Evolutionary conservation across 73 alveolate genomes (phyloP).

Genomic region (Blepharisma japonicum): DNA sequence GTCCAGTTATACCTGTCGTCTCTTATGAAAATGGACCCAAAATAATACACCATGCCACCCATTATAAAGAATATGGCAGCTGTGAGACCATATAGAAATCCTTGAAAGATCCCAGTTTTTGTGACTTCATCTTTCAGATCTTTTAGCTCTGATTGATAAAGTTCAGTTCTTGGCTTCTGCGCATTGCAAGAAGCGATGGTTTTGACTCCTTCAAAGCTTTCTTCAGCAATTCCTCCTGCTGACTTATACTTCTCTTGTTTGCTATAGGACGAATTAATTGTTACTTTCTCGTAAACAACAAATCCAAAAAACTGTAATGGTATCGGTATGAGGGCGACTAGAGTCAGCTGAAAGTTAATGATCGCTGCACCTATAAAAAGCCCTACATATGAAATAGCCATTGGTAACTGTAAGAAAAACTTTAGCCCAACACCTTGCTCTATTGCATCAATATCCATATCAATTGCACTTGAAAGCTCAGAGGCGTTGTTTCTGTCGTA

Average conservation of each 20-base stretch:
- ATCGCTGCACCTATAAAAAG: conserved; percentile 45
- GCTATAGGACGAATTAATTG: conserved; percentile 32
- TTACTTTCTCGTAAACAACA: background rate
- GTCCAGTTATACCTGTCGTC: too few species aligned
- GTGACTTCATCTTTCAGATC: too few species aligned
- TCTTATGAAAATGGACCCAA: too few species aligned
- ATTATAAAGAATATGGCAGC: too few species aligned
- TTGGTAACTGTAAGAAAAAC: conserved; percentile 39
- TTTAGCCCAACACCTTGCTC: conserved; percentile 66
- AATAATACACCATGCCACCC: too few species aligned
- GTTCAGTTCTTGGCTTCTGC: conserved; percentile 14
- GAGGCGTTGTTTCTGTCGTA: background rate
- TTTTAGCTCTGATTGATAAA: too few species aligned
- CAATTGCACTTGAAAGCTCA: background rate
- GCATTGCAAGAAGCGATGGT: conserved; percentile 51
- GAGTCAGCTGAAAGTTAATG: conserved; percentile 48
- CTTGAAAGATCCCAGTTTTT: too few species aligned
- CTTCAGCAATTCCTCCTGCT: conserved; percentile 61
- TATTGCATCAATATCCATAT: background rate
- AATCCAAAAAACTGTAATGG: conserved; percentile 37
- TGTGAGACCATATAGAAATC: too few species aligned
- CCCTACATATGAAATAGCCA: conserved; percentile 38
- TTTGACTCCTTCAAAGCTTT: conserved; percentile 60
- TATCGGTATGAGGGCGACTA: conserved; percentile 34
- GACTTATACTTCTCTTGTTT: conserved; percentile 36